Percentiles rank a stretch among this genome's conserved stretches.
These are phyloP conservation scores for Metarhizium anisopliae DNA, from an alignment of 2,329 filamentous ascomycete species.

Conservation along the genomic window DNA sequence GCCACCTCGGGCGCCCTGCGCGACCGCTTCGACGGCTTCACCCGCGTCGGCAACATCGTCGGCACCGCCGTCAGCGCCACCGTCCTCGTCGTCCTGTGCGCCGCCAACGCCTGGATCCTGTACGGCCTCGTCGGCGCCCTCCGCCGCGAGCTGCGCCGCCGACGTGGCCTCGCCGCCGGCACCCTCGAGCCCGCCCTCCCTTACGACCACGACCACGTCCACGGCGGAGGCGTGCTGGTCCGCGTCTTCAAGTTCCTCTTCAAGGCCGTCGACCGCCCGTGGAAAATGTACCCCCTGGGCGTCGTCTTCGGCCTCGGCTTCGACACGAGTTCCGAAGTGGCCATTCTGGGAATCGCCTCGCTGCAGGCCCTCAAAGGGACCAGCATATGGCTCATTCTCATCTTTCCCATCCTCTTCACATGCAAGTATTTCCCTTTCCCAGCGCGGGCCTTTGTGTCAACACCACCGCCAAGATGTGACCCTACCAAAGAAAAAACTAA, in stretches of 20 bases:
- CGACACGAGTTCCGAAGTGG: slow-evolving; percentile 91
- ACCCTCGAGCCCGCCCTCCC: slow-evolving; percentile 13
- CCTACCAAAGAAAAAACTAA: not conserved
- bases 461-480: too few relatives aligned
- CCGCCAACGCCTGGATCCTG: slow-evolving; percentile 80
- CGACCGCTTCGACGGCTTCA: slow-evolving; percentile 71
- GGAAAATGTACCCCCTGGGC: slow-evolving; percentile 95
- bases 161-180: slow-evolving; percentile 18
- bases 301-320: slow-evolving; percentile 88
- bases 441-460: too few relatives aligned
- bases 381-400: slow-evolving; percentile 85
- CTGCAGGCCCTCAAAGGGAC: slow-evolving; percentile 81
- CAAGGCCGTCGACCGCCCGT: slow-evolving; percentile 62
- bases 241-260: slow-evolving; percentile 67
- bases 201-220: slow-evolving; percentile 53
- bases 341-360: slow-evolving; percentile 80
- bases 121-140: slow-evolving; percentile 67
- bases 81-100: slow-evolving; percentile 72
- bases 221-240: slow-evolving; percentile 70
- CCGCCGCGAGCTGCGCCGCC: slow-evolving; percentile 43
- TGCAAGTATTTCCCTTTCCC: slow-evolving; percentile 33
- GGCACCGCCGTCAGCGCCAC: slow-evolving; percentile 79
- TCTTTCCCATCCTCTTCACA: slow-evolving; percentile 87
- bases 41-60: slow-evolving; percentile 75
- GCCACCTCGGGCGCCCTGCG: slow-evolving; percentile 80